Evolutionary conservation across 2,329 filamentous ascomycete genomes (phyloP), one percentile per base, ranked within the genome.

Genomic region (Cercospora sesami): DNA sequence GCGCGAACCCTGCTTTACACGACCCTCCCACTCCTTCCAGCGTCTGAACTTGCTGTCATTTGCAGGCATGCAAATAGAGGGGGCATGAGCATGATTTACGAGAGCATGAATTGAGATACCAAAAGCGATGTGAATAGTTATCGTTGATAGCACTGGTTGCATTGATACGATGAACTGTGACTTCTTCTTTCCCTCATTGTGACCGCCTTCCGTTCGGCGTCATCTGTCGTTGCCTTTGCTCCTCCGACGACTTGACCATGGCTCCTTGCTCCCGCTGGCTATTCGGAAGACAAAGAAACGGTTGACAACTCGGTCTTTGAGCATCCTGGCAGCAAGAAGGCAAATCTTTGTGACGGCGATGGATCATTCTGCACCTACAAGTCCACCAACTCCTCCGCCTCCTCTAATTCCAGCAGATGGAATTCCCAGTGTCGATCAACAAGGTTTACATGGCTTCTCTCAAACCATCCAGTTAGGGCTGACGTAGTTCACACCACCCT

Each of bases 41-140:
- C 42, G 61, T 55, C 28, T 63, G 61, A 53, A 28, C 4, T 42
- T 28, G 48, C 42, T 33, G 42, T 30, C 61, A 10, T 26, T 42
- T n/a, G 23, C 36, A n/a, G 36, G 59, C 36, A 26, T 48, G 59
- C 59, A 18, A 53, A 63, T 63, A 51, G 60, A 63, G 26, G 42
- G 28, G 53, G n/a, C 31, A 63, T 21, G 23, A 55, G 61, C 48
- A 65, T 65, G 63, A 65, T 9, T 60, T 33, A 65, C 21, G 63
- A 65, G 30, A 57, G 58, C 58, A 66, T 66, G 59, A 55, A 39
- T 57, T 65, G 57, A 60, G 64, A 66, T 66, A 66, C 64, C 64
- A 66, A 57, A 62, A 60, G 39, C 59, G 45, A 61, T 31, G 31
- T 16, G 48, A 65, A 39, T 60, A 45, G 36, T 45, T 36, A 21